phyloP scores from a whole-genome alignment of 2,329 filamentous ascomycete genomes.

The Ophiostoma sp. region DNA sequence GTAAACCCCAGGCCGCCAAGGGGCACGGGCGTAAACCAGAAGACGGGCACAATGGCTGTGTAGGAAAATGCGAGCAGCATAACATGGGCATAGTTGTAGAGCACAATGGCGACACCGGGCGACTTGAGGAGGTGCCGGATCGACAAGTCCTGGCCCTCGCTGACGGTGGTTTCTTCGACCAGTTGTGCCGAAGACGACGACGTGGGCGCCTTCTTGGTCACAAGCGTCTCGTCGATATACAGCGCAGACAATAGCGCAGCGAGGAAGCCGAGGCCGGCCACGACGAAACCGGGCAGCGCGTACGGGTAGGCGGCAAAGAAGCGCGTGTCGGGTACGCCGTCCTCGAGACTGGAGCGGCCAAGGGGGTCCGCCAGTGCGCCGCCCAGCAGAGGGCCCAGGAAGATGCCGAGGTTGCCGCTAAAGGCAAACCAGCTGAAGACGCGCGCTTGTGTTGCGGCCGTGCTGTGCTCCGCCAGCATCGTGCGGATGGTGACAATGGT shows the following conservation, averaged over 20 bases:
- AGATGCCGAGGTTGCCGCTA: slow-evolving; percentile 66
- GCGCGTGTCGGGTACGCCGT: not conserved
- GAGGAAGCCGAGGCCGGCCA: slow-evolving; percentile 49
- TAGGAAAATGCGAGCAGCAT: slow-evolving; percentile 66
- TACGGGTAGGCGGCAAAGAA: slow-evolving; percentile 64
- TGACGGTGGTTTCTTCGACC: slow-evolving; percentile 3
- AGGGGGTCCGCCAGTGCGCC: slow-evolving; percentile 64
- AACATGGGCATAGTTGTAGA: slow-evolving; percentile 60
- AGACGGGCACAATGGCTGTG: slow-evolving; percentile 64
- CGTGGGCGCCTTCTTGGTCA: not conserved
- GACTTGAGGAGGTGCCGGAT: slow-evolving; percentile 52
- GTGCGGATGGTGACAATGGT: slow-evolving; percentile 69
- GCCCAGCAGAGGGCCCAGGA: slow-evolving; percentile 64
- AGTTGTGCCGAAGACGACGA: not conserved
- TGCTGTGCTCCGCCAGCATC: slow-evolving; percentile 71
- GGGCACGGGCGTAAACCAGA: slow-evolving; percentile 56
- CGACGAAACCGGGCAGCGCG: slow-evolving; percentile 56
- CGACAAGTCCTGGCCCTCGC: slow-evolving; percentile 29
- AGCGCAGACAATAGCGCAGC: slow-evolving; percentile 48
- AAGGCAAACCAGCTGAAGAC: slow-evolving; percentile 76
- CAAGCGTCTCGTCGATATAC: slow-evolving; percentile 59
- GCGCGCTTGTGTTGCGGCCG: slow-evolving; percentile 61
- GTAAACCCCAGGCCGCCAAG: slow-evolving; percentile 63
- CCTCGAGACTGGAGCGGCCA: slow-evolving; percentile 29
- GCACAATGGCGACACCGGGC: slow-evolving; percentile 60